A percentile compares a stretch with the other conserved stretches of the same genome.
Evolutionary conservation across 148 eudicot species (phyloP).

Genomic region (Vaccinium corymbosum): DNA sequence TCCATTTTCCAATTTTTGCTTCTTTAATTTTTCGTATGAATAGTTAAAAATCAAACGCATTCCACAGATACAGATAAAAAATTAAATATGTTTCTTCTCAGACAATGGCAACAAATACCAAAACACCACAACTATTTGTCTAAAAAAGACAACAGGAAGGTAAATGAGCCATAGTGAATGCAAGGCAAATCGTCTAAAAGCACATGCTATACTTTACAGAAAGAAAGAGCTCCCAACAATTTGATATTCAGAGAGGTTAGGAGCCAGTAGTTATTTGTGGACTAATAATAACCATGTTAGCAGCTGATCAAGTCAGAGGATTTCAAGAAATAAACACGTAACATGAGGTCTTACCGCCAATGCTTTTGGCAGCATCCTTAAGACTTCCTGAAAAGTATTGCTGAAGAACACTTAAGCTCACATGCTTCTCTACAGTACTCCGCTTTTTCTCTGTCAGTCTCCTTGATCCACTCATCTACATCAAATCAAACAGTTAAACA

Average conservation of each 20-base stretch:
- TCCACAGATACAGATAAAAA: not conserved
- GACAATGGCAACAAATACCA: not conserved
- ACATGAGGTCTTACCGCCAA: conserved; percentile 61
- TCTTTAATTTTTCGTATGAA: not conserved
- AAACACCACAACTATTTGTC: not conserved
- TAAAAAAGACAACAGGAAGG: not conserved
- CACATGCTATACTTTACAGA: not conserved
- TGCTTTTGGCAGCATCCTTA: conserved; percentile 91
- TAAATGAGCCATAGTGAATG: not conserved
- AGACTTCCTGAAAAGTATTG: conserved; percentile 93
- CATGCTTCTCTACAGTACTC: conserved; percentile 71
- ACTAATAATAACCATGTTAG: not conserved
- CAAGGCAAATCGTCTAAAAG: not conserved
- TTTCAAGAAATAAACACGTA: not conserved
- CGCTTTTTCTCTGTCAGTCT: conserved; percentile 54
- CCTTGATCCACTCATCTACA: conserved; percentile 34
- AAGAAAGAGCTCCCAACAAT: not conserved
- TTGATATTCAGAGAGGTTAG: not conserved
- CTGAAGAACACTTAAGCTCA: conserved; percentile 76
- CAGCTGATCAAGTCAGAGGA: not conserved
- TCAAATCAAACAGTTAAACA: not conserved
- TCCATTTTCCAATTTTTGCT: not conserved
- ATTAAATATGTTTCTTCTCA: not conserved
- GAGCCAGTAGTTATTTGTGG: not conserved
- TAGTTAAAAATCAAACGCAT: not conserved